A percentile compares a stretch with the other conserved stretches of the same genome.
Evolutionary conservation across 768 basidiomycete species (phyloP).

Genomic region (Kwoniella heveanensis): DNA sequence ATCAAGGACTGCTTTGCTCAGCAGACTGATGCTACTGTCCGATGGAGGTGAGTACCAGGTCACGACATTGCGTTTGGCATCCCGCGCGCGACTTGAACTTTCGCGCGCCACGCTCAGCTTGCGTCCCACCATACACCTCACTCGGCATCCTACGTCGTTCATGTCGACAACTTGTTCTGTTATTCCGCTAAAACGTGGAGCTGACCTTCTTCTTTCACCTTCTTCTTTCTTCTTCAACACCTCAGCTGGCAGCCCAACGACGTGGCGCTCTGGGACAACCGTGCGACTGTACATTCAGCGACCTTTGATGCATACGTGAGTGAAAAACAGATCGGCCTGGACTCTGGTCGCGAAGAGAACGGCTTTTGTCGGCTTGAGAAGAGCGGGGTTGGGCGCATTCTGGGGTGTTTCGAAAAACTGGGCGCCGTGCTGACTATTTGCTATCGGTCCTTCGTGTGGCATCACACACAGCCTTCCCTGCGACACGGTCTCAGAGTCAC

Average conservation of each 20-base stretch:
- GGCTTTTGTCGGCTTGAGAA: too few relatives aligned
- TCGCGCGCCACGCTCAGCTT: background rate
- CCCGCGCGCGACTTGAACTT: too few relatives aligned
- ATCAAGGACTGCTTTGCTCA: slow-evolving; percentile 69
- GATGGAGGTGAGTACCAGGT: slow-evolving; percentile 34
- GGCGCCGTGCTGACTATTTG: background rate
- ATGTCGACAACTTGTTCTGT: too few relatives aligned
- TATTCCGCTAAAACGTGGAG: background rate
- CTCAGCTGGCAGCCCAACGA: slow-evolving; percentile 71
- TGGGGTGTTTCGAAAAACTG: too few relatives aligned
- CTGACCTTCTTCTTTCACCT: background rate
- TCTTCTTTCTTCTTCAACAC: background rate
- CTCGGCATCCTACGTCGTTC: too few relatives aligned
- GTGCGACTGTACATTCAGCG: slow-evolving; percentile 74
- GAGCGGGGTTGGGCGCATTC: too few relatives aligned
- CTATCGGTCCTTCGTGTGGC: background rate
- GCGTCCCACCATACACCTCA: background rate
- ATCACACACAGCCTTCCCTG: slow-evolving; percentile 53
- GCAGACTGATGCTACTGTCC: slow-evolving; percentile 44
- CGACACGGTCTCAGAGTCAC: slow-evolving; percentile 80
- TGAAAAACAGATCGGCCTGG: background rate
- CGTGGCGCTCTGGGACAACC: slow-evolving; percentile 84
- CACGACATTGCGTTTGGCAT: too few relatives aligned
- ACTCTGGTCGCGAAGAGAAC: background rate
- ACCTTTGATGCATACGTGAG: slow-evolving; percentile 71